These are phyloP conservation scores for Phytophthora fragariaefolia DNA, from an alignment of 352 stramenopile species.

Conservation along the genomic window DNA sequence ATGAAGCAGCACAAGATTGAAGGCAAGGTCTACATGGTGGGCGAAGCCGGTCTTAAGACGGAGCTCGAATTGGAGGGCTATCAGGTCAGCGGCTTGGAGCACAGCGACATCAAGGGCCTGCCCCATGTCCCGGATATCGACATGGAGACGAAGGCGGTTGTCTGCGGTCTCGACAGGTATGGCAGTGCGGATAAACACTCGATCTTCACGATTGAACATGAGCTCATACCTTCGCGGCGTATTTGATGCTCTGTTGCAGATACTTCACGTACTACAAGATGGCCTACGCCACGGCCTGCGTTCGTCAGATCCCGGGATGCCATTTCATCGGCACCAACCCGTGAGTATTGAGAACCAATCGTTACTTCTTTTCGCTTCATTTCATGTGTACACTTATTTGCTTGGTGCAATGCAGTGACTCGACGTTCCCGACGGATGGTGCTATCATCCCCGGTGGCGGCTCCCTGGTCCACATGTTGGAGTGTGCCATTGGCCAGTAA, in stretches of 20 bases:
- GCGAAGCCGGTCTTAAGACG: constrained; percentile 70
- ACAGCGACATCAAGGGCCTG: constrained; percentile 76
- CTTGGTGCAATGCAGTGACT: no score
- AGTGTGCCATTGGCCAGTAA: constrained; percentile 71
- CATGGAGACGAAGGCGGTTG: constrained; percentile 72
- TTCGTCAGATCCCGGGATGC: constrained; percentile 75
- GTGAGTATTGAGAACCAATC: no score
- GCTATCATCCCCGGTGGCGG: constrained; percentile 79
- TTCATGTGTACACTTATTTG: no score
- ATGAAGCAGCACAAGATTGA: constrained; percentile 79
- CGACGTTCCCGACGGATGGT: constrained; percentile 76
- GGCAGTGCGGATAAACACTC: not conserved
- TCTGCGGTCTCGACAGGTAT: constrained; percentile 82
- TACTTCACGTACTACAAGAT: constrained; percentile 89
- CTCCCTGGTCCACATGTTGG: constrained; percentile 73
- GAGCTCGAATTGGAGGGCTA: constrained; percentile 76
- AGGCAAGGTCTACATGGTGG: constrained; percentile 88
- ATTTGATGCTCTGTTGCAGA: constrained; percentile 30
- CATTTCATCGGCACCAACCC: constrained; percentile 87
- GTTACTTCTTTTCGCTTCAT: constrained; percentile 1
- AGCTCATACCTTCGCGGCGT: no score
- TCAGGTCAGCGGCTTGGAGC: constrained; percentile 67
- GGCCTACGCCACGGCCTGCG: constrained; percentile 75
- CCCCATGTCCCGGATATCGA: constrained; percentile 73
- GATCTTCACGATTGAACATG: not conserved